These are phyloP conservation scores for Trichothecium sympodiale DNA, from an alignment of 2,329 filamentous ascomycete genomes.

Conservation along the genomic window DNA sequence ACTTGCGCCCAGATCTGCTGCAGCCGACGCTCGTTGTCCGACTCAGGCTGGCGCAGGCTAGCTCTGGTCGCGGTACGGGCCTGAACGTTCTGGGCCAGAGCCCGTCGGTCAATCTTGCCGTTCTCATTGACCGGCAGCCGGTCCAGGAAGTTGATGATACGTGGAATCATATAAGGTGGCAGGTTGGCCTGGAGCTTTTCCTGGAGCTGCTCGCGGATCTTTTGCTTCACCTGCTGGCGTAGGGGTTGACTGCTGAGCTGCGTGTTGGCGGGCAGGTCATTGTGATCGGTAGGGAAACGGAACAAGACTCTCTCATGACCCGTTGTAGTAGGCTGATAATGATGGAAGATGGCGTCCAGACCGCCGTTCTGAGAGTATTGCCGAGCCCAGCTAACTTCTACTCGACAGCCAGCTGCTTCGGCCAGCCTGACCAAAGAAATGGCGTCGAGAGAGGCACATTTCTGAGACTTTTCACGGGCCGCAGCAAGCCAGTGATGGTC, in stretches of 20 bases:
- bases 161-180: conserved; percentile 10
- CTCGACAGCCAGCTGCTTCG: conserved; percentile 27
- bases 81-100: background rate
- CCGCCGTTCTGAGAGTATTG: conserved; percentile 14
- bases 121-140: conserved; percentile 10
- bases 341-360: conserved; percentile 11
- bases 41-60: background rate
- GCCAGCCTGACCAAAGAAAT: conserved; percentile 10
- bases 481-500: conserved; percentile 3
- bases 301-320: conserved; percentile 3
- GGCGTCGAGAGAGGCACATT: conserved; percentile 6
- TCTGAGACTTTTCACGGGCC: conserved; percentile 1
- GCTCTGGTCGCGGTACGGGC: background rate
- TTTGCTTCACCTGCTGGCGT: background rate
- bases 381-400: conserved; percentile 30
- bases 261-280: background rate
- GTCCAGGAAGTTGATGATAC: conserved; percentile 6
- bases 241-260: conserved; percentile 1
- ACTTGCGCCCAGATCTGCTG: conserved; percentile 23
- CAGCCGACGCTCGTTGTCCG: conserved; percentile 10
- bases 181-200: background rate
- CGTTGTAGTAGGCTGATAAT: conserved; percentile 19
- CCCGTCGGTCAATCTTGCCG: conserved; percentile 10
- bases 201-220: background rate
- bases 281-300: conserved; percentile 7